These are phyloP conservation scores for Neurospora sp. DNA, from an alignment of 495 filamentous ascomycete genomes.

Conservation along the genomic window DNA sequence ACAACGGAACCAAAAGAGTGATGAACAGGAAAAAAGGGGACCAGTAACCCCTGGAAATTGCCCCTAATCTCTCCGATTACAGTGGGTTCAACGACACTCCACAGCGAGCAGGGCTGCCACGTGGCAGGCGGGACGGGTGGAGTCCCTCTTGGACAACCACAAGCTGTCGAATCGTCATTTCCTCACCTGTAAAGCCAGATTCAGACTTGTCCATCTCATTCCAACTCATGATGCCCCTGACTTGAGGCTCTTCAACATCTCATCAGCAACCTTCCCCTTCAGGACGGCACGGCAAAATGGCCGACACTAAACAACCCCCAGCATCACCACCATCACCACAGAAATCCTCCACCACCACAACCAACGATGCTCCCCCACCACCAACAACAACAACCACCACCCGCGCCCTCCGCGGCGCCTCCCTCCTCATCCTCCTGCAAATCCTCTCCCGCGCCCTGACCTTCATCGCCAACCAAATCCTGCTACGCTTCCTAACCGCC, in stretches of 20 bases:
- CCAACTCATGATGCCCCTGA: not conserved
- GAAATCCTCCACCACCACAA: no score
- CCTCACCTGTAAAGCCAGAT: not conserved
- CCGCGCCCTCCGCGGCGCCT: conserved; percentile 51
- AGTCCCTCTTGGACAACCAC: not conserved
- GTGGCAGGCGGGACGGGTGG: not conserved
- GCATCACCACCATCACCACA: not conserved
- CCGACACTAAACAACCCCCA: not conserved
- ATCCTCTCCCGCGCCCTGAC: conserved; percentile 74
- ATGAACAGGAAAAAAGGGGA: not conserved
- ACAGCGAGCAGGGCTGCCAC: not conserved
- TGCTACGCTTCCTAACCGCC: conserved; percentile 79
- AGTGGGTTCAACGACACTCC: not conserved
- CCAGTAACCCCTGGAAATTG: not conserved
- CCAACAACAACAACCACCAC: not conserved
- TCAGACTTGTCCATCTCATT: not conserved
- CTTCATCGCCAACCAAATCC: conserved; percentile 80
- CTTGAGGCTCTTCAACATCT: not conserved
- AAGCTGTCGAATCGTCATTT: not conserved
- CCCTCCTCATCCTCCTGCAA: conserved; percentile 78
- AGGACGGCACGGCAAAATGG: no score
- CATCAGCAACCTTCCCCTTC: not conserved
- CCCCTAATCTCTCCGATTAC: not conserved
- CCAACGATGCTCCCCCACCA: not conserved
- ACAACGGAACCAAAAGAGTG: not conserved